A percentile compares a stretch with the other conserved stretches of the same genome.
phyloP scores from a whole-genome alignment of 495 filamentous ascomycete genomes.

The Cairneyella variabilis region DNA sequence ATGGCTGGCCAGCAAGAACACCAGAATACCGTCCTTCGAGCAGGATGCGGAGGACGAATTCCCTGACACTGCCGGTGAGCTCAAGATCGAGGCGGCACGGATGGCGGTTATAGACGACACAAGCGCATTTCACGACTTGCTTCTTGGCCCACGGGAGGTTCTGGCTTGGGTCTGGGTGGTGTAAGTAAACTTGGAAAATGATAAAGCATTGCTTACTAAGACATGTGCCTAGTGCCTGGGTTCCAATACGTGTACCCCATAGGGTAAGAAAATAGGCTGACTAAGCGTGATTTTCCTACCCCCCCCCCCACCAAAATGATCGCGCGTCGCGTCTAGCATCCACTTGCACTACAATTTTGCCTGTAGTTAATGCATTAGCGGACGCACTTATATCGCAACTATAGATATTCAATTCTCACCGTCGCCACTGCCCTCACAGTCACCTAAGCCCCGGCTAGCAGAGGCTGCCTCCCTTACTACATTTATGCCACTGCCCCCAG shows the following conservation, averaged over 20 bases:
- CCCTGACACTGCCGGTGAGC: not conserved
- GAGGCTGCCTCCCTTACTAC: not conserved
- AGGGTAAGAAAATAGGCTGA: too few species aligned
- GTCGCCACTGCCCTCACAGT: not conserved
- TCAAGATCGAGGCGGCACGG: not conserved
- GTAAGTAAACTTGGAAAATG: constrained; percentile 1
- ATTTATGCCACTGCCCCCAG: not conserved
- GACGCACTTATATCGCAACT: not conserved
- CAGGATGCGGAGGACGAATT: not conserved
- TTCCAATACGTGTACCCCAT: too few species aligned
- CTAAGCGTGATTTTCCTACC: too few species aligned
- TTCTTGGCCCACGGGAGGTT: not conserved
- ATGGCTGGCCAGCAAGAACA: too few species aligned
- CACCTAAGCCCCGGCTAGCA: not conserved
- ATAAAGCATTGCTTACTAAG: too few species aligned
- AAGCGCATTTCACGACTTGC: not conserved
- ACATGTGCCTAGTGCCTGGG: too few species aligned
- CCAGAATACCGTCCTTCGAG: not conserved
- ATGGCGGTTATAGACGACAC: not conserved
- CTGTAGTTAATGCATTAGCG: too few species aligned
- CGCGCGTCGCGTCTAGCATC: too few species aligned
- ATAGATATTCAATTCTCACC: not conserved
- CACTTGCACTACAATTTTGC: too few species aligned
- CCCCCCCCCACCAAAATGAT: too few species aligned
- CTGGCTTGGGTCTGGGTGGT: not conserved